These are phyloP conservation scores for Aureobasidium sp. DNA, from an alignment of 2,329 filamentous ascomycete species.

Conservation along the genomic window DNA sequence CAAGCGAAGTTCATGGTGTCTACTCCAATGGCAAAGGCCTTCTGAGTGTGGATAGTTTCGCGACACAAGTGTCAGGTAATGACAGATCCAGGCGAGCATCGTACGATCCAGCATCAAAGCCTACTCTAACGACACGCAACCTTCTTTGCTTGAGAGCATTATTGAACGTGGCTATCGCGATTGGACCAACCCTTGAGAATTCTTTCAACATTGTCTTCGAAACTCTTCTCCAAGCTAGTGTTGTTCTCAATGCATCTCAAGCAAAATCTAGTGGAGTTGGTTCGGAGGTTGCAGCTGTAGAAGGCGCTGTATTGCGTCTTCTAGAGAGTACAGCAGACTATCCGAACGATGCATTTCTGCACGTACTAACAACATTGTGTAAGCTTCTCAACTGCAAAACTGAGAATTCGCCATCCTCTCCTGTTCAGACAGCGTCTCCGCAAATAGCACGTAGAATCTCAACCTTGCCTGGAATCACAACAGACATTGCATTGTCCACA, in stretches of 20 bases:
- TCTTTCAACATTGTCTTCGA: constrained; percentile 91
- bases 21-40: constrained; percentile 66
- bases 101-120: constrained; percentile 40
- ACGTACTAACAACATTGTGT: constrained; percentile 70
- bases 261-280: constrained; percentile 42
- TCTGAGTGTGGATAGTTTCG: constrained; percentile 65
- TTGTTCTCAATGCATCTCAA: constrained; percentile 57
- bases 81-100: constrained; percentile 53
- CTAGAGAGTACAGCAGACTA: constrained; percentile 92
- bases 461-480: constrained; percentile 38
- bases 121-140: constrained; percentile 76
- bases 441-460: constrained; percentile 31
- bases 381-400: constrained; percentile 48
- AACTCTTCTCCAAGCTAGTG: constrained; percentile 85
- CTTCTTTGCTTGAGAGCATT: constrained; percentile 82
- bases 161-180: constrained; percentile 88
- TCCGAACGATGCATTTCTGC: constrained; percentile 71
- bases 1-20: constrained; percentile 50
- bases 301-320: constrained; percentile 75
- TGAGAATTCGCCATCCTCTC: constrained; percentile 17
- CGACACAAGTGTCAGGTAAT: constrained; percentile 48
- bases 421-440: constrained; percentile 22
- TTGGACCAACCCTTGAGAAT: constrained; percentile 76
- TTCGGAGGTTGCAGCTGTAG: constrained; percentile 77
- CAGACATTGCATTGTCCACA: constrained; percentile 31